Evolutionary conservation across 345 rosid species (phyloP).

Genomic region (Hibiscus syriacus): DNA sequence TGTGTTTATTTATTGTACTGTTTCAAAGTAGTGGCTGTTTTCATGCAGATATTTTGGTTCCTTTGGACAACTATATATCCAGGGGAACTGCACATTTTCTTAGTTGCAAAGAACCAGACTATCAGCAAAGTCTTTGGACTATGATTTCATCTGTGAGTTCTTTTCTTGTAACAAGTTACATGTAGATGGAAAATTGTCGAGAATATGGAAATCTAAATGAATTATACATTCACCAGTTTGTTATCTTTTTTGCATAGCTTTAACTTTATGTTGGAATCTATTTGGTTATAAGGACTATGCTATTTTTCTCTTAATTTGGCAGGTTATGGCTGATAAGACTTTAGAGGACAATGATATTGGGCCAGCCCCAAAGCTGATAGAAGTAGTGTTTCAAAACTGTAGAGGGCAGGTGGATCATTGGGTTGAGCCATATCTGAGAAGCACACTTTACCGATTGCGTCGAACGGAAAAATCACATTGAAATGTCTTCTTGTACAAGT

Average conservation of each 20-base stretch:
- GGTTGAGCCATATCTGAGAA: conserved; percentile 89
- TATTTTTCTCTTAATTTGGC: conserved; percentile 9
- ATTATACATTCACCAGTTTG: background rate
- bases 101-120: conserved; percentile 40
- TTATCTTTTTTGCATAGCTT: background rate
- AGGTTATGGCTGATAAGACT: conserved; percentile 79
- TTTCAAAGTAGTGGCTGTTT: conserved; percentile 7
- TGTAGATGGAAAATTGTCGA: background rate
- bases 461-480: conserved; percentile 71
- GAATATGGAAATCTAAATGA: background rate
- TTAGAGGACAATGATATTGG: conserved; percentile 87
- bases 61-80: conserved; percentile 91
- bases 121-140: conserved; percentile 92
- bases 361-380: conserved; percentile 97
- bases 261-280: background rate
- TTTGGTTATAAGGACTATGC: background rate
- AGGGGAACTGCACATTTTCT: conserved; percentile 77
- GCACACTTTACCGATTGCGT: conserved; percentile 71
- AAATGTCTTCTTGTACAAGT: conserved; percentile 96
- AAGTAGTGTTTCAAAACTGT: conserved; percentile 95
- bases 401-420: conserved; percentile 97
- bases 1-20: background rate
- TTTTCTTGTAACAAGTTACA: conserved; percentile 2
- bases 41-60: conserved; percentile 88
- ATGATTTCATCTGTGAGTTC: conserved; percentile 87